These are phyloP conservation scores for Steccherinum ochraceum DNA, from an alignment of 768 basidiomycete species.

Conservation along the genomic window DNA sequence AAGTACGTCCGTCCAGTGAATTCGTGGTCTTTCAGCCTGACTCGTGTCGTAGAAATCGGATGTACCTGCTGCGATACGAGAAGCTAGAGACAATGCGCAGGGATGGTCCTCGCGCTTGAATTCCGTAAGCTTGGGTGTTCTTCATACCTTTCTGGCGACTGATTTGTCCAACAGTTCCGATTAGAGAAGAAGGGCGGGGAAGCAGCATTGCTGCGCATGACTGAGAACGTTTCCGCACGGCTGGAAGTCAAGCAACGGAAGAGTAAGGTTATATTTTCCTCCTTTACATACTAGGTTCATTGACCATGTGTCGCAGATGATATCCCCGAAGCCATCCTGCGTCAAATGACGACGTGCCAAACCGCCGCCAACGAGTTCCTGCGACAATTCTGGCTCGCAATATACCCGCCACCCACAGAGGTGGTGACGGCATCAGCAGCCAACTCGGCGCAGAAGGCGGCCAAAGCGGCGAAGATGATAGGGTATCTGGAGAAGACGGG, in stretches of 20 bases:
- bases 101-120: conserved; percentile 45
- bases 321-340: conserved; percentile 71
- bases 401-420: conserved; percentile 70
- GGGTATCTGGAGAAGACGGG: conserved; percentile 72
- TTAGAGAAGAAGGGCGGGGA: conserved; percentile 65
- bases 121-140: conserved; percentile 45
- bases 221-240: conserved; percentile 69
- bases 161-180: conserved; percentile 41
- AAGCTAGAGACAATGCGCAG: conserved; percentile 39
- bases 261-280: too few relatives aligned
- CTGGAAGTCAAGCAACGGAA: conserved; percentile 61
- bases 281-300: background rate
- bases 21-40: too few relatives aligned
- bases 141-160: background rate
- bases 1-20: too few relatives aligned
- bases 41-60: conserved; percentile 21
- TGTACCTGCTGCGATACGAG: conserved; percentile 39
- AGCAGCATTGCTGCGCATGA: conserved; percentile 66
- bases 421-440: conserved; percentile 40
- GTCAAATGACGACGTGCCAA: conserved; percentile 85
- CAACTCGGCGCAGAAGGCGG: conserved; percentile 62
- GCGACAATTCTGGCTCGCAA: conserved; percentile 90
- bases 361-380: conserved; percentile 94
- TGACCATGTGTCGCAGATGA: conserved; percentile 44
- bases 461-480: conserved; percentile 85